Base-by-base conservation (phyloP, 2,329 filamentous ascomycete species). In the Talaromyces sp. region DNA sequence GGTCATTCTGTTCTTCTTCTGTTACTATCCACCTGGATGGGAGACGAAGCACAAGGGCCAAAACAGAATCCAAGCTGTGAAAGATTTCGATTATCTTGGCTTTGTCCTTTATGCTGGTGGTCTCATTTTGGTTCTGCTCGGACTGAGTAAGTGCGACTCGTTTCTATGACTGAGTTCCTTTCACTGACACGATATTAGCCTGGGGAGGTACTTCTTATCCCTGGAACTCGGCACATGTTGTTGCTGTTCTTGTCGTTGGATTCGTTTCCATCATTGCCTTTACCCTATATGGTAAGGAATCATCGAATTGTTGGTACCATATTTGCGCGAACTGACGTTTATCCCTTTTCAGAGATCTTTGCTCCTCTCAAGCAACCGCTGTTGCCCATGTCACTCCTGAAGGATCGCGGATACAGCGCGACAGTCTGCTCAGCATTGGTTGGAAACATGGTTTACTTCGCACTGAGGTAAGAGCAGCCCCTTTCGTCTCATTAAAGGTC, bases 381-480 rank as follows among this genome's bases (percentile, higher is more conserved):
- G 3, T 73, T 80, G 60, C 76, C 77, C 2, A 69, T 69, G 2
- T 66, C 67, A n/a, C 65, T 80, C 45, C 77, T 80, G 66, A 66
- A 63, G 37, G 73, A 77, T 49, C 55, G 67, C 4, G 69, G 70
- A 0, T 79, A 73, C 55, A 63, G 72, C 30, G 75, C 72, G 45
- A 68, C 77, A 45, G 68, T 77, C 32, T 56, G 66, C 32, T 66
- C 71, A 40, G 76, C 74, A 1, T 69, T 69, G 4, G 69, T 77
- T 43, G 73, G 70, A n/a, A 72, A 72, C 29, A 76, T 77, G 70
- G 65, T 78, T 7, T 80, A 76, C 63, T 80, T 75, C 63, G 70
- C 69, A 11, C 63, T 80, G 51, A 76, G 24, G 24, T 27, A 27
- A 27, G 24, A 27, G 9, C 5, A 27, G 24, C 24, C 9, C 24